phyloP scores from a whole-genome alignment of 768 basidiomycete genomes.

The Tylopilus cervinicoccineus region DNA sequence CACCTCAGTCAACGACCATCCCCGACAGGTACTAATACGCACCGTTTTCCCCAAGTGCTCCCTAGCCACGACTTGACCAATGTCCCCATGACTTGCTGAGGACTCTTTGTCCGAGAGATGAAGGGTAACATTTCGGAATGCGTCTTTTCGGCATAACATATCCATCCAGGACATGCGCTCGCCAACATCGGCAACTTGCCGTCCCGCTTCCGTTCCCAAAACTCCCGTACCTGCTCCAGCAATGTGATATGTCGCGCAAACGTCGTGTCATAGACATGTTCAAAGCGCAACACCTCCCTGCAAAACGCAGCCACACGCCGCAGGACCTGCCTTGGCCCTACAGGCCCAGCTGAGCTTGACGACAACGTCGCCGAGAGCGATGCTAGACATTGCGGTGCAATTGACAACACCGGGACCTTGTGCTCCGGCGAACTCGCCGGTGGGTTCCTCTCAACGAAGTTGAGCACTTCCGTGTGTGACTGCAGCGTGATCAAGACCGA shows the following conservation, averaged over 20 bases:
- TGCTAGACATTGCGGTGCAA: conserved; percentile 84
- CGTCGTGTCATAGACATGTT: conserved; percentile 89
- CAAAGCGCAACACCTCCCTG: conserved; percentile 63
- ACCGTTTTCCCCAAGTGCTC: conserved; percentile 62
- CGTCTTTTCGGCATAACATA: conserved; percentile 98
- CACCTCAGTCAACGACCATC: conserved; percentile 3
- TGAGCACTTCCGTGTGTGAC: conserved; percentile 89
- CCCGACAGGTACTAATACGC: conserved; percentile 29
- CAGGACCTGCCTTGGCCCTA: conserved; percentile 58
- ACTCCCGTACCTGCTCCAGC: conserved; percentile 78
- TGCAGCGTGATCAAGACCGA: conserved; percentile 95
- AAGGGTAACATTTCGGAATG: conserved; percentile 92
- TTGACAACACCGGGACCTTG: conserved; percentile 72
- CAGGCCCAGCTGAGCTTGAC: conserved; percentile 38
- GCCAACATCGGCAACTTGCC: conserved; percentile 79
- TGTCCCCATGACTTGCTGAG: conserved; percentile 92
- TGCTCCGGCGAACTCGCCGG: conserved; percentile 35
- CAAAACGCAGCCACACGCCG: conserved; percentile 71
- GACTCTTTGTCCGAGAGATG: conserved; percentile 83
- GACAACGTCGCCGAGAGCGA: conserved; percentile 67
- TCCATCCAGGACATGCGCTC: conserved; percentile 98
- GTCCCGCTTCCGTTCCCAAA: conserved; percentile 58
- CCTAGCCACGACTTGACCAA: conserved; percentile 90
- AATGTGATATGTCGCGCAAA: conserved; percentile 88
- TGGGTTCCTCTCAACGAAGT: conserved; percentile 63